Base-by-base conservation (phyloP, 495 filamentous ascomycete species). In the Rusavskia elegans region DNA sequence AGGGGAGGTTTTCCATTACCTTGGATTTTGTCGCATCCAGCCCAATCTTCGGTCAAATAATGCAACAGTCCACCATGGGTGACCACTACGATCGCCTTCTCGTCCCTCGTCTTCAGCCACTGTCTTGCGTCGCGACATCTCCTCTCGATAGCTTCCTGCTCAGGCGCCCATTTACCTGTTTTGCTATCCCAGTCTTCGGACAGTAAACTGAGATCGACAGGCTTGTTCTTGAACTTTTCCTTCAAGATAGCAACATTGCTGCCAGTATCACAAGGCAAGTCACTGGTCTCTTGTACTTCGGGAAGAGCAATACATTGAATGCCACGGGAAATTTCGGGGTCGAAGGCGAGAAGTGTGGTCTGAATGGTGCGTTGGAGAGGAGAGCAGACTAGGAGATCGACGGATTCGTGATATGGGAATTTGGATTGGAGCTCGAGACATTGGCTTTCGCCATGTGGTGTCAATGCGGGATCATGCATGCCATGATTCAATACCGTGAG, bases 331-430 rank as follows among this genome's bases (percentile, higher is more conserved):
- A 77, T 69, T 5, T 72, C 64, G 3, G 80, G 70, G 44, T 63
- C 65, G 67, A 95, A 95, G 45, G 76, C 77, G 48, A 80, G 66
- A 10, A 95, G 72, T 5, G 83, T 79, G 0, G 90, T 95, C 63
- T 85, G 82, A 32, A 97, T 68, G 3, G 90, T 93, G 50, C 90
- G 82, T 21, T 82, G 81, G 45, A 95, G 73, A 1, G 90, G 89
- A 0, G 87, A 94, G 44, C 87, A 80, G 17, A 89, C 77, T 2
- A 95, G 72, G 49, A 89, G 74, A 7, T 81, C 80, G 63, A 90
- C 66, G 35, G 76, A 63, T 20, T 72, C 65, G 59, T 82, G 78
- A 61, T 69, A 58, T 11, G 85, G 84, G 65, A 95, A 94, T 25
- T 50, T 60, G 2, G 68, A 57, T 49, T 68, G 62, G 25, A 96